phyloP scores from a whole-genome alignment of 169 alveolate genomes.

The Plasmodium sp. region DNA sequence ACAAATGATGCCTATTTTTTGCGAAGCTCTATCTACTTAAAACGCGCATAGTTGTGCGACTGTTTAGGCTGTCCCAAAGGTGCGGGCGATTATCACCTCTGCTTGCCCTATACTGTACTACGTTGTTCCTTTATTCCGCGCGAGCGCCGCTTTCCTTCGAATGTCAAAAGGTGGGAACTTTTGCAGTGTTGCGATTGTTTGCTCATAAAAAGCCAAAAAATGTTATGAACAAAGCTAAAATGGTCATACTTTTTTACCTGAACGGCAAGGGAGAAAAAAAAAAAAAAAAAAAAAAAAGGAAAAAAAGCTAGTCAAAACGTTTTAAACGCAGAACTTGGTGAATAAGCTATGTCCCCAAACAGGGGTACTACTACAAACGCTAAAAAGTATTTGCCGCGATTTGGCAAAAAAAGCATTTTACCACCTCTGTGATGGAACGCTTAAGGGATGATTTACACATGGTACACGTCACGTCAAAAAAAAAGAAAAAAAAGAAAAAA shows the following conservation, averaged over 20 bases:
- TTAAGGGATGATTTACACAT: background rate
- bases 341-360: background rate
- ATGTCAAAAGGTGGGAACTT: background rate
- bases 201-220: background rate
- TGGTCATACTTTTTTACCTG: background rate
- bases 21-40: background rate
- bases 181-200: background rate
- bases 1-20: background rate
- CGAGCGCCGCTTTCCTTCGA: background rate
- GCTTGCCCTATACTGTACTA: background rate
- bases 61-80: background rate
- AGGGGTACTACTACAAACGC: background rate
- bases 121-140: background rate
- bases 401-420: background rate
- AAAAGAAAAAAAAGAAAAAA: background rate
- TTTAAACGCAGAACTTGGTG: background rate
- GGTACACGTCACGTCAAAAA: background rate
- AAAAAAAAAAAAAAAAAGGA: background rate
- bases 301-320: background rate
- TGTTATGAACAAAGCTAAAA: background rate
- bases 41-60: background rate
- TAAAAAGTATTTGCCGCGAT: background rate
- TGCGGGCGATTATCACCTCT: background rate
- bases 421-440: background rate
- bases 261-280: background rate